Base-by-base conservation (phyloP, 192 early-diverging fungal genomes). In the Rhizophagus sp. region DNA sequence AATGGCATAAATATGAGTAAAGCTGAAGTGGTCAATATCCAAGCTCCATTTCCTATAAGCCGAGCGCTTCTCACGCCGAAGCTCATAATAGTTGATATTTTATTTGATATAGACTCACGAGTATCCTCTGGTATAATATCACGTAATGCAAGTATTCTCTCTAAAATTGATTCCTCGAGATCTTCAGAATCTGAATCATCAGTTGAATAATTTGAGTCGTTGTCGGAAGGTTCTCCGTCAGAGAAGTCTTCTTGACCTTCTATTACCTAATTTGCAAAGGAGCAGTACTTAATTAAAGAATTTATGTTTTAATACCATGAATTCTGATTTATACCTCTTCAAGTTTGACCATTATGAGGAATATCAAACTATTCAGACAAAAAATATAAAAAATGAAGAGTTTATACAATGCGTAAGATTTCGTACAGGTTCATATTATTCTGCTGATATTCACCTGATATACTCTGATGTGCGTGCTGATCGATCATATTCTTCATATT, bases 1-100 rank as follows among this genome's bases (percentile, higher is more conserved):
- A 98, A 87, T 52, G 97, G 97, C 78, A 97, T 84, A 65, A 94
- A 89, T 15, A 98, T 84, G 5, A 98, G 85, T 77, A 97, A 81
- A 27, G 94, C 95, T 61, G 89, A 91, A 25, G 96, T 98, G 34
- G 95, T 94, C 25, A 97, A 82, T 13, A 98, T 91, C 97, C 97
- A 98, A 47, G 93, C 89, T 25, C 90, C 90, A 84, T 95, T 96
- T 34, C 96, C 96, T 25, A 91, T 87, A 83, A 94, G 88, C 24
- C 87, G 86, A 39, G 89, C 85, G 47, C 89, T 87, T 69, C 85
- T 82, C 74, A 82, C 84, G 36, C 92, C 88, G 88, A 89, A 92
- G 62, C 86, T 87, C 57, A 84, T 85, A 39, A 92, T 77, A 1
- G 87, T 85, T n/a, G 88, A 84, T 49, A 89, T 85, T n/a, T 87